phyloP scores from a whole-genome alignment of 257 asterid genomes.

The Apocynum venetum region DNA sequence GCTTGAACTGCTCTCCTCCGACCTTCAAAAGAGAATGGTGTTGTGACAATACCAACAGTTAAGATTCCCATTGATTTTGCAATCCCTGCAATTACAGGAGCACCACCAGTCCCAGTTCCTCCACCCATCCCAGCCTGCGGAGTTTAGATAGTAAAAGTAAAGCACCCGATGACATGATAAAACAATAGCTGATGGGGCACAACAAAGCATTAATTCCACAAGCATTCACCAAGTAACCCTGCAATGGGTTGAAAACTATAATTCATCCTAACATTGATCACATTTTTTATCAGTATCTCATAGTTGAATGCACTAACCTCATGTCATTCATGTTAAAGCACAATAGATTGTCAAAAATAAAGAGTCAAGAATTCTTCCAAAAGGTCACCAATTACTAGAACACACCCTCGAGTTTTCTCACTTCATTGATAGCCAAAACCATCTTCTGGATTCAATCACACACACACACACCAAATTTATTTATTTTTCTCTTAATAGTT shows the following conservation, averaged over 20 bases:
- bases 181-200: neutral
- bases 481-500: neutral
- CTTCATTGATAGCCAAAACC: neutral
- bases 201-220: conserved; percentile 5
- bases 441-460: neutral
- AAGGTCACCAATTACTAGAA: neutral
- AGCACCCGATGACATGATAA: conserved; percentile 10
- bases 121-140: conserved; percentile 99
- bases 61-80: conserved; percentile 92
- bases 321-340: neutral
- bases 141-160: neutral
- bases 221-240: neutral
- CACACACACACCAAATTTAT: neutral
- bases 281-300: neutral
- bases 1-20: conserved; percentile 94
- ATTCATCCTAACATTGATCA: neutral
- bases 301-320: neutral
- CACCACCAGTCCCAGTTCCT: conserved; percentile 97
- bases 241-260: neutral
- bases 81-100: conserved; percentile 87
- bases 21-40: conserved; percentile 97
- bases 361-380: neutral
- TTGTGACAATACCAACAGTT: conserved; percentile 92
- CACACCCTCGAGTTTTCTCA: neutral
- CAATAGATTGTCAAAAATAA: neutral